These are phyloP conservation scores for Ustilago hordei DNA, from an alignment of 1,284 basidiomycete species.

Conservation along the genomic window DNA sequence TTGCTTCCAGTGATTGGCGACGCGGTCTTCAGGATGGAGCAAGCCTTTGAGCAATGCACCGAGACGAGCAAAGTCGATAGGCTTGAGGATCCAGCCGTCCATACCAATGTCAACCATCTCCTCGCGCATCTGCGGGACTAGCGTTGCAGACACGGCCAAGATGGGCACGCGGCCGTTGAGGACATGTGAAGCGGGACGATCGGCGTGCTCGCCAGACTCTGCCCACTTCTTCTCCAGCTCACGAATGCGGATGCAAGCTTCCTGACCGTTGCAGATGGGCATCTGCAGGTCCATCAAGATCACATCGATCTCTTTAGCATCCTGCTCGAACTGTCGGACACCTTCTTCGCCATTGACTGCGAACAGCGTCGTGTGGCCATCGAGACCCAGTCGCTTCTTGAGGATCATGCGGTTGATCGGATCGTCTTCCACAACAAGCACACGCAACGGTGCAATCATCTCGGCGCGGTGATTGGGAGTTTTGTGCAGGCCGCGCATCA, in stretches of 20 bases:
- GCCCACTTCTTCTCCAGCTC: constrained; percentile 42
- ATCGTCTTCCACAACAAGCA: constrained; percentile 73
- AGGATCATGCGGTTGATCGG: constrained; percentile 82
- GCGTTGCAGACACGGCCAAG: constrained; percentile 84
- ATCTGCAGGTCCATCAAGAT: constrained; percentile 89
- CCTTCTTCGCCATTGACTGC: constrained; percentile 84
- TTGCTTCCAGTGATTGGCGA: constrained; percentile 55
- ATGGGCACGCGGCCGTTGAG: constrained; percentile 82
- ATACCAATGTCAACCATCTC: constrained; percentile 77
- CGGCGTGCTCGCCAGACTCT: constrained; percentile 27
- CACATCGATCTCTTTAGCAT: constrained; percentile 77
- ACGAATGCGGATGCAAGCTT: constrained; percentile 78
- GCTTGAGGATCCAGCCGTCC: constrained; percentile 89
- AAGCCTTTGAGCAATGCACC: constrained; percentile 55
- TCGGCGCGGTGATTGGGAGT: constrained; percentile 15
- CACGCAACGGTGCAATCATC: constrained; percentile 53
- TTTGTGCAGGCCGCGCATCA: constrained; percentile 46
- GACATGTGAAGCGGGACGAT: constrained; percentile 68
- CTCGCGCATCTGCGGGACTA: constrained; percentile 76
- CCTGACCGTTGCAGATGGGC: constrained; percentile 84
- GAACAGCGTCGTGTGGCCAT: constrained; percentile 78
- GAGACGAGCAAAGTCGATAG: constrained; percentile 77
- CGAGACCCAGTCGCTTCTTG: constrained; percentile 77
- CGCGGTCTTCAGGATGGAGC: constrained; percentile 48
- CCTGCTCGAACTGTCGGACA: constrained; percentile 75